Base-by-base conservation (phyloP, 2,329 filamentous ascomycete species). In the Ophiocordyceps camponoti-leonardi region DNA sequence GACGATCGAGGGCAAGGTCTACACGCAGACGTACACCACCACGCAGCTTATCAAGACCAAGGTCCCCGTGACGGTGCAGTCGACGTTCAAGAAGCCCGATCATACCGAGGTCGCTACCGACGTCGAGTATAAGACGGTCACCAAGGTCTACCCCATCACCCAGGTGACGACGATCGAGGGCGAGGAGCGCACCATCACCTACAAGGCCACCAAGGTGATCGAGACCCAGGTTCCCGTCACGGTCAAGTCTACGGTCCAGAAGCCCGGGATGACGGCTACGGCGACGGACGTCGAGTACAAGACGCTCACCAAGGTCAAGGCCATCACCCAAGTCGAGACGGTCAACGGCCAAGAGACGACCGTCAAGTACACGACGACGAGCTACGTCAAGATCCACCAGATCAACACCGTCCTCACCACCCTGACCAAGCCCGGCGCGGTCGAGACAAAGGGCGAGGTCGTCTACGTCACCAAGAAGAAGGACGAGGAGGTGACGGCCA, bases 401-500 rank as follows among this genome's bases (percentile, higher is more conserved):
- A 45, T 45, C 18, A 55, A 58, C 37, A 61, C 61, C 22, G 48
- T 59, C 45, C 56, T 61, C 49, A 55, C 62, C 50, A 61, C 63
- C 4, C 54, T 63, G 20, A 62, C 64, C 18, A 55, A 57, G 18
- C 60, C 62, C 8, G 68, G 64, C 3, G 48, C 59, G 23, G 65
- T 61, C 0, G 57, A 60, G 23, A 57, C 58, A 19, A 51, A 54
- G 23, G 48, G 51, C 11, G 59, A 61, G 13, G 57, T 66, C 8
- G 58, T 58, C 18, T 66, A 68, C 52, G 60, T 55, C 10, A 71
- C 68, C 6, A 45, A 63, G 33, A 72, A 68, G 14, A 62, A 59
- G 16, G 56, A 69, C 14, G 68, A 65, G 54, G 65, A 67, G 10
- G 53, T 71, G 14, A 71, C 67, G 3, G 57, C 66, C 54, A 68